phyloP scores from a whole-genome alignment of 169 alveolate genomes.

The Plasmodium vivax region DNA sequence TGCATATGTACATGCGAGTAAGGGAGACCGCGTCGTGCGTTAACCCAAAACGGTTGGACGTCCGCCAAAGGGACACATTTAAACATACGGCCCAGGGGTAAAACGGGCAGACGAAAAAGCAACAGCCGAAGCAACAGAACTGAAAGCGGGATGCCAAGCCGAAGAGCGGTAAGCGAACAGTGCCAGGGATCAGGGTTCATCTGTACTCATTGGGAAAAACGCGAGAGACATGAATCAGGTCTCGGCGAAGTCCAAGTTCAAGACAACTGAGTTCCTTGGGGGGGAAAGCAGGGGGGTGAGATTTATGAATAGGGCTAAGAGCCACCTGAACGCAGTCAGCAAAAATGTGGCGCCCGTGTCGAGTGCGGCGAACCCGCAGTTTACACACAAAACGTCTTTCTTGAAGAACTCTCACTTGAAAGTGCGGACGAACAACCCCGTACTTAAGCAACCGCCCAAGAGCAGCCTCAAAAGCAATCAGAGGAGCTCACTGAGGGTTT shows the following conservation, averaged over 20 bases:
- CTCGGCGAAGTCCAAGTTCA: slow-evolving; percentile 36
- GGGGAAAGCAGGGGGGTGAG: slow-evolving; percentile 60
- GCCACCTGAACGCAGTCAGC: slow-evolving; percentile 7
- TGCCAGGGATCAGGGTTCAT: not conserved
- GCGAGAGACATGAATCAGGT: slow-evolving; percentile 41
- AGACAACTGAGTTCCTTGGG: slow-evolving; percentile 33
- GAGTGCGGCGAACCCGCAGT: not conserved
- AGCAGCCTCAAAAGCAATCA: slow-evolving; percentile 30
- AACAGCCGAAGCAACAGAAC: not conserved
- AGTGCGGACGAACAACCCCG: slow-evolving; percentile 17
- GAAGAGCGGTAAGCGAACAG: not conserved
- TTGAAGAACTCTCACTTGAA: slow-evolving; percentile 28
- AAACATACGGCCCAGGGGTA: not conserved
- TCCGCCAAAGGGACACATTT: not conserved
- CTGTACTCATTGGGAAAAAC: not conserved
- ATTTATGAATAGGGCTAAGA: slow-evolving; percentile 42
- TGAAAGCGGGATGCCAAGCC: slow-evolving; percentile 1
- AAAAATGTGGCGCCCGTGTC: not conserved
- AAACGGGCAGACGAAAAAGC: not conserved
- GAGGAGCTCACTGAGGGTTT: not conserved
- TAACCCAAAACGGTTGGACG: not conserved
- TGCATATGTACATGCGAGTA: not conserved
- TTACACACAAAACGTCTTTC: slow-evolving; percentile 9
- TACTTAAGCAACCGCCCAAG: slow-evolving; percentile 33
- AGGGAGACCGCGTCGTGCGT: not conserved